Conservation (phyloP, 495 filamentous ascomycete genomes). For the Emericellopsis terricola region DNA sequence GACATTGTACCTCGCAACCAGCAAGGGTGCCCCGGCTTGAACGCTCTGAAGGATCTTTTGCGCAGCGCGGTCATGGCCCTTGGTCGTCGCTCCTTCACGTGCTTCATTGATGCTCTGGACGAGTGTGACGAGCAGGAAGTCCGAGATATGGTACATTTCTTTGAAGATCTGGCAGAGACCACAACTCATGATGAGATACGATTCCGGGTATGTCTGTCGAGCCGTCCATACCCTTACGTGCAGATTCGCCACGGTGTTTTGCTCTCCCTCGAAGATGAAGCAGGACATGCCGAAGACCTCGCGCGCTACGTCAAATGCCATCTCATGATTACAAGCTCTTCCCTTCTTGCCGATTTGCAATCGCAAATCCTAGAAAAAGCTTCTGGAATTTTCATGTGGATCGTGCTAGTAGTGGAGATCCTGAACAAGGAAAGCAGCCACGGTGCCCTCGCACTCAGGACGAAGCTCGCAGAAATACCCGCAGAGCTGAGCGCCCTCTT, state of each 20-base stretch:
- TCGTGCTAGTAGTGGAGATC: constrained; percentile 25
- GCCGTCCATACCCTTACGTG: constrained; percentile 32
- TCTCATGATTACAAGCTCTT: constrained; percentile 4
- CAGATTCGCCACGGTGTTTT: constrained; percentile 13
- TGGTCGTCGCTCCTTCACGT: constrained; percentile 7
- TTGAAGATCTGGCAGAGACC: constrained; percentile 12
- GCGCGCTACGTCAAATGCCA: constrained; percentile 7
- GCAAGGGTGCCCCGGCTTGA: too few relatives aligned
- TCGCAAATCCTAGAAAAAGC: constrained; percentile 19
- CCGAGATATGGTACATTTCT: constrained; percentile 16
- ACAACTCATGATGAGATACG: constrained; percentile 1
- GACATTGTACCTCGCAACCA: too few relatives aligned
- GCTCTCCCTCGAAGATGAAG: constrained; percentile 9
- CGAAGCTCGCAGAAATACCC: constrained; percentile 14
- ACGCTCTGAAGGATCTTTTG: constrained; percentile 12
- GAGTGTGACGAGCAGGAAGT: constrained; percentile 19
- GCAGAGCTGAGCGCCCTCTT: constrained; percentile 15
- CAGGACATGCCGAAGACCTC: constrained; percentile 12
- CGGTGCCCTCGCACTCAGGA: constrained; percentile 7
- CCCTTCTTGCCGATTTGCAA: constrained; percentile 11
- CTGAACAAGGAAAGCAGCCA: constrained; percentile 20
- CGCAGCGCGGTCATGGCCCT: constrained; percentile 8
- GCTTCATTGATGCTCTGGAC: constrained; percentile 26
- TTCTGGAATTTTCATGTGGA: constrained; percentile 31
- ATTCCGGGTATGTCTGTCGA: constrained; percentile 26